Evolutionary conservation across 768 basidiomycete species (phyloP).

Genomic region (Lactarius akahatsu): DNA sequence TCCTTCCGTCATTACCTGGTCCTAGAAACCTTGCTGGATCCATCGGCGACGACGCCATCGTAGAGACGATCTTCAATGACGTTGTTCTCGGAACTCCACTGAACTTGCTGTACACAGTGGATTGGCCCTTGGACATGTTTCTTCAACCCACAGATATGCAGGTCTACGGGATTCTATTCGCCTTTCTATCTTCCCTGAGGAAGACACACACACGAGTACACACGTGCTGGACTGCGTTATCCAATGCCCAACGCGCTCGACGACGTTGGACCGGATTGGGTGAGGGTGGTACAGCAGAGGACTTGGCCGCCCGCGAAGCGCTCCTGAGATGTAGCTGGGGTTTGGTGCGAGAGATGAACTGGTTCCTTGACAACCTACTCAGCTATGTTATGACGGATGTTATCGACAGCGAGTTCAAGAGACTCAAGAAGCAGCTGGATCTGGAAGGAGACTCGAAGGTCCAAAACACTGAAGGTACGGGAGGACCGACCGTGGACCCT

Average conservation of each 20-base stretch:
- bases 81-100: conserved; percentile 79
- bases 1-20: conserved; percentile 68
- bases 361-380: conserved; percentile 83
- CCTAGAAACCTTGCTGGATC: conserved; percentile 43
- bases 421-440: conserved; percentile 59
- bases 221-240: conserved; percentile 80
- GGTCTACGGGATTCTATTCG: conserved; percentile 74
- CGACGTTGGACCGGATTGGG: conserved; percentile 84
- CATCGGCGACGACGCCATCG: conserved; percentile 37
- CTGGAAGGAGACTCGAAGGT: conserved; percentile 10
- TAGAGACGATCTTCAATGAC: conserved; percentile 61
- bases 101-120: conserved; percentile 63
- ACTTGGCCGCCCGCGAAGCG: conserved; percentile 58
- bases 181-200: conserved; percentile 79
- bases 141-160: conserved; percentile 72
- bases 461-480: conserved; percentile 30
- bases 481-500: conserved; percentile 28
- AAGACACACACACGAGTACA: conserved; percentile 82
- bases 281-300: conserved; percentile 80
- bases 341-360: conserved; percentile 82
- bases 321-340: conserved; percentile 85
- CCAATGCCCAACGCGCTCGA: conserved; percentile 80
- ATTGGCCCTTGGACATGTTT: conserved; percentile 91
- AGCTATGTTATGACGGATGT: conserved; percentile 91
- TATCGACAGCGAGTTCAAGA: conserved; percentile 77